Conservation (phyloP, 495 filamentous ascomycete species). For the Cryomyces minteri region DNA sequence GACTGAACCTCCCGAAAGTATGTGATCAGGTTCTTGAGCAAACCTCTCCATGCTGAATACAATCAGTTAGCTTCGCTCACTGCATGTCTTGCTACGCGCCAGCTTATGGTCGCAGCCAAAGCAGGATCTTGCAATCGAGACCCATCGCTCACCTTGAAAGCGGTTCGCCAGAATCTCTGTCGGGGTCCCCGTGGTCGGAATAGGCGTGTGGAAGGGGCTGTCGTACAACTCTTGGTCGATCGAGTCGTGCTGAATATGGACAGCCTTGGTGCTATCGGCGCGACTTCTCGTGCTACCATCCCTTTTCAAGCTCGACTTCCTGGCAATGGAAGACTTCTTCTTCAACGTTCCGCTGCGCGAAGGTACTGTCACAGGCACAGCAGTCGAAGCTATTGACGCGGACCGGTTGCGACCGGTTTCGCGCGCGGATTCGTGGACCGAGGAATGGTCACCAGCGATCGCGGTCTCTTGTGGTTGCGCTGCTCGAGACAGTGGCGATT, state of each 20-base stretch:
- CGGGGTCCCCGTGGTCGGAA: conserved; percentile 72
- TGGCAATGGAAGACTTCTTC: conserved; percentile 65
- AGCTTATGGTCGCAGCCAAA: background rate
- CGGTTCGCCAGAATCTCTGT: conserved; percentile 80
- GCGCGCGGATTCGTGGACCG: conserved; percentile 44
- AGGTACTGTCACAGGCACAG: conserved; percentile 16
- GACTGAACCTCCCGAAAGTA: conserved; percentile 89
- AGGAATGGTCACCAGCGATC: conserved; percentile 49
- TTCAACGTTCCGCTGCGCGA: conserved; percentile 64
- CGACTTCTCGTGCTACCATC: conserved; percentile 46
- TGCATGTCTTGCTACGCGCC: background rate
- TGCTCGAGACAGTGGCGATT: conserved; percentile 27
- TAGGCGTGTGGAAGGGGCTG: conserved; percentile 72
- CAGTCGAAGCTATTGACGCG: conserved; percentile 18
- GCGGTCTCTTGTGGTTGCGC: conserved; percentile 17
- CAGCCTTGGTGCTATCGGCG: conserved; percentile 67
- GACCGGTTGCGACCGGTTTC: conserved; percentile 29
- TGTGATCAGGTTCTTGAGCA: conserved; percentile 83
- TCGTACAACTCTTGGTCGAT: conserved; percentile 39
- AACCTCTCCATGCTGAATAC: conserved; percentile 70
- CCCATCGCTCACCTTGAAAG: conserved; percentile 54
- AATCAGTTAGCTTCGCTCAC: too few relatives aligned
- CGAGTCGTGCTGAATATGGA: conserved; percentile 2
- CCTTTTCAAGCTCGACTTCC: conserved; percentile 56
- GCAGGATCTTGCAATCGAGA: too few relatives aligned